A percentile compares a stretch with the other conserved stretches of the same genome.
Conservation (phyloP, 352 stramenopile genomes). For the Phytophthora litchii region DNA sequence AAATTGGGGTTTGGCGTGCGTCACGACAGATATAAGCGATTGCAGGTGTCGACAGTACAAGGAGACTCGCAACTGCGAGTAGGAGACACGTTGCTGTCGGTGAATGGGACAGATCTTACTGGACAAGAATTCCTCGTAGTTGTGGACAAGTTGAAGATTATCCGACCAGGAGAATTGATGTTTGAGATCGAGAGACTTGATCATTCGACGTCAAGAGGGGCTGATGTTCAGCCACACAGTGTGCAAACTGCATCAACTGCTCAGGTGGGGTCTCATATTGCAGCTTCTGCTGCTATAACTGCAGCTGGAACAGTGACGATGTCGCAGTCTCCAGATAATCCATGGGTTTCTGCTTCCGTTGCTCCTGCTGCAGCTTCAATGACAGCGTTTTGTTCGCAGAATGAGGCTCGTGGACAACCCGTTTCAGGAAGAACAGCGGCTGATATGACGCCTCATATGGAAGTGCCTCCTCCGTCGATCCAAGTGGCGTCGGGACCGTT, state of each 20-base stretch:
- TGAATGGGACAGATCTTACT: constrained; percentile 64
- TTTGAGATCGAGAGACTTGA: constrained; percentile 61
- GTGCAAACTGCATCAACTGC: not conserved
- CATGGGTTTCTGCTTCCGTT: constrained; percentile 3
- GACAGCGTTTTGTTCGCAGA: constrained; percentile 5
- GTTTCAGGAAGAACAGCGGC: not conserved
- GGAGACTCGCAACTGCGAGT: constrained; percentile 46
- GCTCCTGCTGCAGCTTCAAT: not conserved
- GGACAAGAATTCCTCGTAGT: constrained; percentile 57
- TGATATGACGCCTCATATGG: constrained; percentile 3
- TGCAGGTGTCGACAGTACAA: constrained; percentile 69
- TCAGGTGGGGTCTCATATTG: not conserved
- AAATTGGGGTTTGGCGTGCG: constrained; percentile 74
- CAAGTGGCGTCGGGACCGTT: not conserved
- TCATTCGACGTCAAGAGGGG: not conserved
- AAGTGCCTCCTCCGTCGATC: constrained; percentile 13
- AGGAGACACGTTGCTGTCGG: constrained; percentile 70
- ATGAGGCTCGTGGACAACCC: constrained; percentile 4
- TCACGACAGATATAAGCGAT: constrained; percentile 54
- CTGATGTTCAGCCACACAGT: not conserved
- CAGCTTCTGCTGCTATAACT: not conserved
- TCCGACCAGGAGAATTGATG: constrained; percentile 48
- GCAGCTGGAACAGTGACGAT: not conserved
- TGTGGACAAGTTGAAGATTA: constrained; percentile 66
- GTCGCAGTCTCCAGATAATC: not conserved